Base-by-base conservation (phyloP, 1,284 basidiomycete genomes). In the Psilocybe mexicana region DNA sequence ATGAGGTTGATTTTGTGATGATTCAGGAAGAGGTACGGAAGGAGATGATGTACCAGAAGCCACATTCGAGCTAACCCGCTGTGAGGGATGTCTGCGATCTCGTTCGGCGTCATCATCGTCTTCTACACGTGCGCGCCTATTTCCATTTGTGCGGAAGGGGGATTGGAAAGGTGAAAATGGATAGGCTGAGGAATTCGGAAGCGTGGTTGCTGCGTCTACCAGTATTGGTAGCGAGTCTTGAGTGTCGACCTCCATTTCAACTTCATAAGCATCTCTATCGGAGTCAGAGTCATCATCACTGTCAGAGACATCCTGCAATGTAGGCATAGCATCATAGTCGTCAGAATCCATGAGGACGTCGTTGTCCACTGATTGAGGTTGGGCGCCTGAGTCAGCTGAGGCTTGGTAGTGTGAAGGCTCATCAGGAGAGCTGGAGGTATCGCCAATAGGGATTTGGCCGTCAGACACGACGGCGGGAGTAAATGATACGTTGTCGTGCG, bases 81-180 rank as follows among this genome's bases (percentile, higher is more conserved):
- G 74, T n/a, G 79, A 81, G n/a, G 84, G 83, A 63, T 85, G 83
- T 58, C 84, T 75, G 50, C 82, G 76, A 66, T 85, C 83, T 44
- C 84, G 71, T 11, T 80, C 81, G 6, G 76, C 73, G 63, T 85
- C 83, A 14, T 76, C 73, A 57, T 85, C 84, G 53, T 83, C 81
- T 11, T 83, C 79, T 3, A 82, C 79, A 35, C 83, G 71, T 28
- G 78, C 74, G 18, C 83, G 77, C 28, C 82, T 67, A 50, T 72
- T 79, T 18, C 66, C 67, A 26, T 72, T 67, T 24, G 46, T 28
- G 46, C 38, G 26, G 26, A 47, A 40, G 43, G 18, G 49, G 25
- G 44, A 40, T 24, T 60, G 35, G 24, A 58, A 48, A 6, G 43
- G 43, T 11, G 40, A 44, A 43, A 48, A 25, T 14, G 28, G 24